Conservation (phyloP, 306 rosid species). For the Cucurbita pepo region DNA sequence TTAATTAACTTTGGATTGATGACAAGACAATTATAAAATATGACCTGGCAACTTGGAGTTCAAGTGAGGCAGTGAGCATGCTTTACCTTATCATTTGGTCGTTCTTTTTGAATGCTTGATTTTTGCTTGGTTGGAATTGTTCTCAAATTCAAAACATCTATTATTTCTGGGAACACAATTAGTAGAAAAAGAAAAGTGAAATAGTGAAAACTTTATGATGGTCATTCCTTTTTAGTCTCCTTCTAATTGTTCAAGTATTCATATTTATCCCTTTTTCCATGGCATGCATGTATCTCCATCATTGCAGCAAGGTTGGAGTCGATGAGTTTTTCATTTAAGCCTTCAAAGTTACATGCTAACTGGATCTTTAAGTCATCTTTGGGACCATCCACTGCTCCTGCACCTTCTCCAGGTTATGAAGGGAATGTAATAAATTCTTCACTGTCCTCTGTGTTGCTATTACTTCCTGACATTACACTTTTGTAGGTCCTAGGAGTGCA, state of each 20-base stretch:
- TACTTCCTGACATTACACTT: constrained; percentile 7
- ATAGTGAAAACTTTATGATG: not conserved
- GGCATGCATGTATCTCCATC: not conserved
- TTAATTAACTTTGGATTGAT: not conserved
- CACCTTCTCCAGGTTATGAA: constrained; percentile 39
- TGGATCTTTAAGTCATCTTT: constrained; percentile 23
- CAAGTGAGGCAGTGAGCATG: not conserved
- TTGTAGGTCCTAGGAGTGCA: constrained; percentile 31
- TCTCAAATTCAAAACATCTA: not conserved
- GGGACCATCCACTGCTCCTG: constrained; percentile 29
- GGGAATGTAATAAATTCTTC: constrained; percentile 18
- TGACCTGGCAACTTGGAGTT: not conserved
- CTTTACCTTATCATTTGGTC: not conserved
- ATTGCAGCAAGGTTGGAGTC: constrained; percentile 45
- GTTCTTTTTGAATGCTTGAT: not conserved
- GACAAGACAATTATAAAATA: not conserved
- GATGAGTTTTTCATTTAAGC: constrained; percentile 25
- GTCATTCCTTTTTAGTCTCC: not conserved
- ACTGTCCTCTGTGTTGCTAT: not conserved
- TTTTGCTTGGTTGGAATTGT: not conserved
- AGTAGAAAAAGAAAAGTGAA: not conserved
- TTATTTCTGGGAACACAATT: not conserved
- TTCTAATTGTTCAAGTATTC: not conserved
- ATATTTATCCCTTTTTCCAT: not conserved
- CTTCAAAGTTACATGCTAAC: constrained; percentile 18